phyloP scores from a whole-genome alignment of 208 protist species.

The Acanthamoeba quina region DNA sequence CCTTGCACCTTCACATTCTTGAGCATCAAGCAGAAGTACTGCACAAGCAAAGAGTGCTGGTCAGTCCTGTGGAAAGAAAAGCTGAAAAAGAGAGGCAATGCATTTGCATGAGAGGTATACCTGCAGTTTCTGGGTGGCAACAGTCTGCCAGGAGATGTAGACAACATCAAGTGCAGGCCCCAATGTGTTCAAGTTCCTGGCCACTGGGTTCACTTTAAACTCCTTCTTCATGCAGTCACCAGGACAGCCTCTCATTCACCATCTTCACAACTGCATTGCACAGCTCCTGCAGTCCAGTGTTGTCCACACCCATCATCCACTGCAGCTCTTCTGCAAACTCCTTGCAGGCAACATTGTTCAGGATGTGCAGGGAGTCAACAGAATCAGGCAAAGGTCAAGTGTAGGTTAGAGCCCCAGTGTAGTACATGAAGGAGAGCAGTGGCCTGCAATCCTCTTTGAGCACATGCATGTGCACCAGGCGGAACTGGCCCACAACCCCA shows the following conservation, averaged over 20 bases:
- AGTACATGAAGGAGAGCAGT: constrained; percentile 63
- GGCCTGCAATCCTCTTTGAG: not conserved
- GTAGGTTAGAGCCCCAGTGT: constrained; percentile 41
- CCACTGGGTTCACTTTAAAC: not conserved
- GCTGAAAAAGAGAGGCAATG: no score
- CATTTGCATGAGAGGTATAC: no score
- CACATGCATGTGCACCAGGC: constrained; percentile 11
- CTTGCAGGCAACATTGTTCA: not conserved
- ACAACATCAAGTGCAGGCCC: not conserved
- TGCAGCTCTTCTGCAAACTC: not conserved
- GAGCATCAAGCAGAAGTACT: not conserved
- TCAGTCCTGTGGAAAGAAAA: not conserved
- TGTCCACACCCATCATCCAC: not conserved
- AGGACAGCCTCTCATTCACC: not conserved
- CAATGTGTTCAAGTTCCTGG: not conserved
- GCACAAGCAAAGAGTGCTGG: not conserved
- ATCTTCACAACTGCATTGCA: not conserved
- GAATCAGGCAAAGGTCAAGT: not conserved
- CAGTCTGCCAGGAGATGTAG: not conserved
- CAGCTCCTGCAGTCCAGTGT: not conserved
- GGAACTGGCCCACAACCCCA: not conserved
- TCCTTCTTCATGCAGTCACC: not conserved
- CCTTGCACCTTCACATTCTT: constrained; percentile 13
- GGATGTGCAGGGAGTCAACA: not conserved
- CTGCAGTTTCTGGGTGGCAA: not conserved